A percentile compares a stretch with the other conserved stretches of the same genome.
These are phyloP conservation scores for Rhinocladiella mackenziei DNA, from an alignment of 2,329 filamentous ascomycete species.

Conservation along the genomic window DNA sequence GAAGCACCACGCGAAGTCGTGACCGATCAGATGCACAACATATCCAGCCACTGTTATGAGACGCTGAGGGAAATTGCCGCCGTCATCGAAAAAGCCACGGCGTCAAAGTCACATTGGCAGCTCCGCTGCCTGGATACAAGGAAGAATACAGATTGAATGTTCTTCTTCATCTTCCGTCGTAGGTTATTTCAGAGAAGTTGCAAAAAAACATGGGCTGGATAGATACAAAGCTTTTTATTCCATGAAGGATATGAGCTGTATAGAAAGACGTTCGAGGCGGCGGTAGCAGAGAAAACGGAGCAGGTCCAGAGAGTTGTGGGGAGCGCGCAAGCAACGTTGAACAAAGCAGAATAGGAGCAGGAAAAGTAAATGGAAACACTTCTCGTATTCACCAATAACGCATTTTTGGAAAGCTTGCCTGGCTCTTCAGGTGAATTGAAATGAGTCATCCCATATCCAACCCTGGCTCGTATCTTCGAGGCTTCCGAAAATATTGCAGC, in stretches of 20 bases:
- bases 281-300: slow-evolving; percentile 6
- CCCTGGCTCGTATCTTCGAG: slow-evolving; percentile 1
- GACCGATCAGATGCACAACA: slow-evolving; percentile 44
- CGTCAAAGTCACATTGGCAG: slow-evolving; percentile 32
- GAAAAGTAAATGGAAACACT: background rate
- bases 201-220: slow-evolving; percentile 20
- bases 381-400: too few species aligned
- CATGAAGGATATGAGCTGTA: slow-evolving; percentile 23
- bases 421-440: background rate
- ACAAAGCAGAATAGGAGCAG: background rate
- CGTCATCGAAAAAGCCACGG: slow-evolving; percentile 42
- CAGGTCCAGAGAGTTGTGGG: slow-evolving; percentile 4
- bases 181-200: slow-evolving; percentile 25
- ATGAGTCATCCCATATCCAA: slow-evolving; percentile 7
- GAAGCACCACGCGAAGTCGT: slow-evolving; percentile 33
- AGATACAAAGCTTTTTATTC: slow-evolving; percentile 22
- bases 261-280: slow-evolving; percentile 19
- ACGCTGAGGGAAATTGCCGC: slow-evolving; percentile 30
- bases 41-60: slow-evolving; percentile 34
- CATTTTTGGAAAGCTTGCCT: too few species aligned
- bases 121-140: slow-evolving; percentile 19
- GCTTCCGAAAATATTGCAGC: background rate
- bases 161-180: slow-evolving; percentile 22
- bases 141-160: slow-evolving; percentile 9
- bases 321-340: background rate